phyloP scores from a whole-genome alignment of 2,329 filamentous ascomycete genomes.

The Metarhizium guizhouense region DNA sequence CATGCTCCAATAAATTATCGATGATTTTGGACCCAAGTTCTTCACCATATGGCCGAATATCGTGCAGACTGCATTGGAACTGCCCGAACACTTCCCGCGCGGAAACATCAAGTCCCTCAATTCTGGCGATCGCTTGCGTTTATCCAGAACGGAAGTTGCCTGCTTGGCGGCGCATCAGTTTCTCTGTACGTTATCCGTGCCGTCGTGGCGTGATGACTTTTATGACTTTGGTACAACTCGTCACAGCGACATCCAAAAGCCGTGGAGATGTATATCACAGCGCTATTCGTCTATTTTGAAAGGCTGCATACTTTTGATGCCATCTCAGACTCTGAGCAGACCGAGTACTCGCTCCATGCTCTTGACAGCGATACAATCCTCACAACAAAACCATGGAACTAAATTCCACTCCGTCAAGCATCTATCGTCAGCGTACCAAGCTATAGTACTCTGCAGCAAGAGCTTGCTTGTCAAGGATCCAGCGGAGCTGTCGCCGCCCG shows the following conservation, averaged over 20 bases:
- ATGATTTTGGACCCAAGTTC: constrained; percentile 4
- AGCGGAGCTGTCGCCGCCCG: constrained; percentile 20
- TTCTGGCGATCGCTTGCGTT: background rate
- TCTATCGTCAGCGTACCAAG: constrained; percentile 9
- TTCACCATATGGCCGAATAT: background rate
- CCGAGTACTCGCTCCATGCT: constrained; percentile 16
- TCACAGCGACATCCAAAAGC: constrained; percentile 21
- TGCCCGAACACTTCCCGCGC: too few relatives aligned
- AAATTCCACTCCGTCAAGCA: constrained; percentile 7
- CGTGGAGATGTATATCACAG: constrained; percentile 19
- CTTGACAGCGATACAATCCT: background rate
- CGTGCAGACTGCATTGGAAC: too few relatives aligned
- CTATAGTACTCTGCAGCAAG: constrained; percentile 17
- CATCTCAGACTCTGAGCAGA: background rate
- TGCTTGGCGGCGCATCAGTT: constrained; percentile 24
- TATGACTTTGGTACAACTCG: constrained; percentile 24
- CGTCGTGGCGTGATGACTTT: constrained; percentile 15
- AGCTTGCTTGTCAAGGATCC: constrained; percentile 13
- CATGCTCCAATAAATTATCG: constrained; percentile 10
- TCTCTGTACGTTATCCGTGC: constrained; percentile 15
- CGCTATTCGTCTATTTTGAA: constrained; percentile 21
- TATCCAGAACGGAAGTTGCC: constrained; percentile 17
- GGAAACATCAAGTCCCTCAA: too few relatives aligned
- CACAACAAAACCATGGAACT: background rate
- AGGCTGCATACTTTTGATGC: constrained; percentile 1